These are phyloP conservation scores for Rhodotorula diobovata DNA, from an alignment of 768 basidiomycete species.

Conservation along the genomic window DNA sequence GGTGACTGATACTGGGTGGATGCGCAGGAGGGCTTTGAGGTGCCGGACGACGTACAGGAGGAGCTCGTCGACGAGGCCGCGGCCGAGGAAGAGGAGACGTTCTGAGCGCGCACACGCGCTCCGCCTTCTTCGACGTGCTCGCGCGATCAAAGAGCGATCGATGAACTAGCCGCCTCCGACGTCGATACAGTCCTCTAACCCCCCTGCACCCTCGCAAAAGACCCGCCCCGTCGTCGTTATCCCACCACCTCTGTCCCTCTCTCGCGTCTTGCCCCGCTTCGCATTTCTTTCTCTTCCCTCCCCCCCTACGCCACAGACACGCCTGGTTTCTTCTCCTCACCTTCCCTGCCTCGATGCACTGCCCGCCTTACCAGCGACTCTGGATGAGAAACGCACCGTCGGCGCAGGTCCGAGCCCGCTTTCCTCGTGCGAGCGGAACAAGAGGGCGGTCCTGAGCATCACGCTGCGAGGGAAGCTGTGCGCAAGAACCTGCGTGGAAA, in stretches of 20 bases:
- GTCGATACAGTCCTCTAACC: neutral
- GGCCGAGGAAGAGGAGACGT: slow-evolving; percentile 84
- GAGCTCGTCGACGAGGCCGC: slow-evolving; percentile 90
- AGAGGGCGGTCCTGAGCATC: too few relatives aligned
- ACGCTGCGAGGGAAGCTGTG: too few relatives aligned
- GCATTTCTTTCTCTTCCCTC: neutral
- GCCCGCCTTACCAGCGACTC: too few relatives aligned
- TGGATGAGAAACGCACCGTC: too few relatives aligned
- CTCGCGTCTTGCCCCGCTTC: neutral
- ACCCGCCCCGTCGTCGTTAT: neutral
- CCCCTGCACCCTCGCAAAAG: neutral
- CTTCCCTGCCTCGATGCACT: too few relatives aligned
- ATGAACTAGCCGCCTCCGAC: too few relatives aligned
- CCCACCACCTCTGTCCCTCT: neutral
- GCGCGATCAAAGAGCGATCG: too few relatives aligned
- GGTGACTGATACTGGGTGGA: neutral
- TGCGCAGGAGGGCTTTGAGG: neutral
- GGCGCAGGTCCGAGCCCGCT: too few relatives aligned
- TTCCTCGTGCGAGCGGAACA: too few relatives aligned
- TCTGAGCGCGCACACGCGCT: slow-evolving; percentile 24
- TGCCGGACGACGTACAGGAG: slow-evolving; percentile 55
- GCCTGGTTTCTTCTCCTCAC: too few relatives aligned
- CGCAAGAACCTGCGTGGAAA: too few relatives aligned
- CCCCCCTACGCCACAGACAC: neutral
- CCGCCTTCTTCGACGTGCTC: neutral